Evolutionary conservation across 345 rosid species (phyloP).

Genomic region (Citrus glauca): DNA sequence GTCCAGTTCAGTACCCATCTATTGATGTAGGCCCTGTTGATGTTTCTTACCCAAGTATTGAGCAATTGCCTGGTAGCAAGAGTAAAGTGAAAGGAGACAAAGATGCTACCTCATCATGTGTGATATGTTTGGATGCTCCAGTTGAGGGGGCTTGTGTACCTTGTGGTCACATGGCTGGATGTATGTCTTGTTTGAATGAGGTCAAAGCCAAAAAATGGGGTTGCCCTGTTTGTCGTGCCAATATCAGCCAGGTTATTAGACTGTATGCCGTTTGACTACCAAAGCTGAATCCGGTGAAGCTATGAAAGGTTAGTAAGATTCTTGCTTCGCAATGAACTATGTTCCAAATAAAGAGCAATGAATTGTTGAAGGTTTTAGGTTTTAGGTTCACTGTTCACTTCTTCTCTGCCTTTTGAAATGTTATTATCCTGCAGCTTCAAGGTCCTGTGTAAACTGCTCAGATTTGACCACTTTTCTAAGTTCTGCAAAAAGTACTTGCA

Average conservation of each 20-base stretch:
- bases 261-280: constrained; percentile 63
- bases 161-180: constrained; percentile 97
- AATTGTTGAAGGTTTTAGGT: background rate
- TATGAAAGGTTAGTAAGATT: constrained; percentile 4
- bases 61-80: constrained; percentile 16
- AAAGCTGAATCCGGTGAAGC: background rate
- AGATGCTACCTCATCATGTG: constrained; percentile 44
- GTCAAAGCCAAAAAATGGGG: constrained; percentile 82
- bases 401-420: background rate
- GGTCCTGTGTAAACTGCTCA: background rate
- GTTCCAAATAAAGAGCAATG: background rate
- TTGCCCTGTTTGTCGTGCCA: constrained; percentile 92
- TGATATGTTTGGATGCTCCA: constrained; percentile 89
- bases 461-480: background rate
- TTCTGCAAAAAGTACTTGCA: background rate
- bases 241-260: constrained; percentile 73
- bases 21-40: constrained; percentile 63
- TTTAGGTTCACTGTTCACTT: background rate
- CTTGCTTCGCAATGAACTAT: background rate
- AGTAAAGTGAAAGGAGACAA: constrained; percentile 48
- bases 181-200: constrained; percentile 89
- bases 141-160: constrained; percentile 95
- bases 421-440: background rate
- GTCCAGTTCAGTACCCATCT: constrained; percentile 75
- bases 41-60: constrained; percentile 29